Conservation (phyloP, 169 alveolate genomes). For the Plasmodium coatneyi region DNA sequence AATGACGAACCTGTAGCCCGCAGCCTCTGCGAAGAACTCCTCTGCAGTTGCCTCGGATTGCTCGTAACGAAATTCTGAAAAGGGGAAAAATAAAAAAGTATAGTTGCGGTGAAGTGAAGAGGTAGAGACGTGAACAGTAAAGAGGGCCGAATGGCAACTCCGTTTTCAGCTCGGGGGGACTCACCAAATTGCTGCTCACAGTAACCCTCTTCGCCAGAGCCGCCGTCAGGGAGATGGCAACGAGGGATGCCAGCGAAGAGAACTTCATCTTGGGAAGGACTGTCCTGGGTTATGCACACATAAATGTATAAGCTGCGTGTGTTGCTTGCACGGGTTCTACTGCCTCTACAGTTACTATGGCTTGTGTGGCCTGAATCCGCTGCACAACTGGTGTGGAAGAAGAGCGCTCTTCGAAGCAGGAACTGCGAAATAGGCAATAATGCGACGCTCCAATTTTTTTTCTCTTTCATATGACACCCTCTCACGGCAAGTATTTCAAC, state of each 20-base stretch:
- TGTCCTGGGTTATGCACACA: neutral
- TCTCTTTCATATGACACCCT: neutral
- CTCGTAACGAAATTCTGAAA: slow-evolving; percentile 40
- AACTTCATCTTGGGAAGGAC: slow-evolving; percentile 19
- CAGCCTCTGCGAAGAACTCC: slow-evolving; percentile 30
- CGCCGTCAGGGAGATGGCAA: neutral
- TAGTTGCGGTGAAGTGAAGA: no score
- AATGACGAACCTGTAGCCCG: slow-evolving; percentile 53
- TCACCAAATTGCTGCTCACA: slow-evolving; percentile 15
- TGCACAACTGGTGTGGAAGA: neutral
- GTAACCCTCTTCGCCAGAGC: slow-evolving; percentile 18
- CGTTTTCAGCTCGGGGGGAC: neutral
- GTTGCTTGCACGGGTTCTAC: neutral
- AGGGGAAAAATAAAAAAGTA: neutral
- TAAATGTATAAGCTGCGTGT: neutral
- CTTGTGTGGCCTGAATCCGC: neutral
- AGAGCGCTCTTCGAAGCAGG: neutral
- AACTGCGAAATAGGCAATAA: neutral
- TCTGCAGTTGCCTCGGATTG: slow-evolving; percentile 42
- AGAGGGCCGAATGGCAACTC: neutral
- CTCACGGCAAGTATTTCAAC: neutral
- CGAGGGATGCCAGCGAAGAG: neutral
- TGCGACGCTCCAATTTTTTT: neutral
- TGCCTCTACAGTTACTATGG: neutral
- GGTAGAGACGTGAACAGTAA: neutral